These are phyloP conservation scores for Lachancea fermentati DNA, from an alignment of 805 yeast species.

Conservation along the genomic window DNA sequence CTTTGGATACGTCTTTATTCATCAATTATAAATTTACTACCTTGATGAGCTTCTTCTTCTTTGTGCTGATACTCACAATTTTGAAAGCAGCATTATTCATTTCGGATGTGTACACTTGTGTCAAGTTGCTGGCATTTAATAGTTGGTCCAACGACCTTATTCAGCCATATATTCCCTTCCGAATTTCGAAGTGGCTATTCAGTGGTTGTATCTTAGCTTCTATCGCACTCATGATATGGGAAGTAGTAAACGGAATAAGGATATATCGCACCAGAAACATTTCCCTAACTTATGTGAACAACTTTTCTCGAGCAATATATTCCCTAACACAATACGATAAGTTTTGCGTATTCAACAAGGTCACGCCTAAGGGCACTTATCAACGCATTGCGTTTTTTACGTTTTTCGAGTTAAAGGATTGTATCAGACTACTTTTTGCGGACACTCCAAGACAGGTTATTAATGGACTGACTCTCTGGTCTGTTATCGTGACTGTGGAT, in stretches of 20 bases:
- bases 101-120: constrained; percentile 74
- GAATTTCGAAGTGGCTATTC: constrained; percentile 62
- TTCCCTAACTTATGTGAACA: constrained; percentile 63
- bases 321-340: constrained; percentile 54
- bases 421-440: constrained; percentile 58
- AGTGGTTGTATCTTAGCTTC: constrained; percentile 76
- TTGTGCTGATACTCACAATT: constrained; percentile 33
- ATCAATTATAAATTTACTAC: constrained; percentile 20
- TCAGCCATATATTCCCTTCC: constrained; percentile 44
- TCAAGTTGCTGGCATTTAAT: constrained; percentile 65
- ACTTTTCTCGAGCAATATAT: constrained; percentile 53
- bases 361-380: constrained; percentile 56
- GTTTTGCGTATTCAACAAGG: constrained; percentile 66
- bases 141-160: constrained; percentile 55
- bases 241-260: constrained; percentile 50
- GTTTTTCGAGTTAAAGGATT: constrained; percentile 59
- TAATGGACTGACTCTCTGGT: constrained; percentile 66
- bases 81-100: constrained; percentile 51
- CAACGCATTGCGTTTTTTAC: constrained; percentile 66
- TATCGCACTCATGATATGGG: constrained; percentile 50
- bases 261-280: constrained; percentile 58
- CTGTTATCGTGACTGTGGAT: constrained; percentile 37
- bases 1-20: constrained; percentile 22
- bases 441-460: constrained; percentile 86
- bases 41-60: constrained; percentile 16